Percentiles rank a stretch among this genome's conserved stretches.
These are phyloP conservation scores for Apiospora saccharicola DNA, from an alignment of 2,329 filamentous ascomycete genomes.

Conservation along the genomic window DNA sequence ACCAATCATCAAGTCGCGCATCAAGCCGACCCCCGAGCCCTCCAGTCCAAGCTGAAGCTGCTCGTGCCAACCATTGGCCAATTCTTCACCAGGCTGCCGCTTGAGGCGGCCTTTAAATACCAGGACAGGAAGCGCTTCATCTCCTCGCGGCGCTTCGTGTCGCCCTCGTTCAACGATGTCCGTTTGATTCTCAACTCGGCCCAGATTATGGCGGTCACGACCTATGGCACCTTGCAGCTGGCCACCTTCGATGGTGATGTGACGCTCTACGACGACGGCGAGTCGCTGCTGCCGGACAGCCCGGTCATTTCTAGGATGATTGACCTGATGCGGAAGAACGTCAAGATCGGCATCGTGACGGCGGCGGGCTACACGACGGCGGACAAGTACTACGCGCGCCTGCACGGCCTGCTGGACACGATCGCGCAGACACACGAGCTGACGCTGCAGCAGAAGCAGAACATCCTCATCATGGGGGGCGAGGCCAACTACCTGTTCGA, in stretches of 20 bases:
- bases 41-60: conserved; percentile 89
- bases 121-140: conserved; percentile 89
- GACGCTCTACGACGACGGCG: conserved; percentile 91
- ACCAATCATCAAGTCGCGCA: conserved; percentile 48
- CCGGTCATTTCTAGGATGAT: conserved; percentile 75
- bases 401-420: conserved; percentile 86
- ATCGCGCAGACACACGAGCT: conserved; percentile 68
- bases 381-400: conserved; percentile 82
- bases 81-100: conserved; percentile 88
- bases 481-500: conserved; percentile 96
- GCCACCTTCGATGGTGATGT: conserved; percentile 98
- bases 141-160: conserved; percentile 89
- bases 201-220: conserved; percentile 89
- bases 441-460: conserved; percentile 72
- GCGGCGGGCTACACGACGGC: conserved; percentile 94
- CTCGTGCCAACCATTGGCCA: conserved; percentile 90
- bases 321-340: conserved; percentile 77
- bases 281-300: conserved; percentile 76
- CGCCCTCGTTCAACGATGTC: conserved; percentile 96
- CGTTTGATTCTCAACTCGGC: conserved; percentile 93
- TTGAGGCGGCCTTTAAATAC: conserved; percentile 90
- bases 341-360: conserved; percentile 93
- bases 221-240: conserved; percentile 75
- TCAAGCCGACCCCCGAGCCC: conserved; percentile 67
- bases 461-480: conserved; percentile 90